Evolutionary conservation across 768 basidiomycete genomes (phyloP), one percentile per base, ranked within the genome.

Genomic region (Daedaleopsis sinensis): DNA sequence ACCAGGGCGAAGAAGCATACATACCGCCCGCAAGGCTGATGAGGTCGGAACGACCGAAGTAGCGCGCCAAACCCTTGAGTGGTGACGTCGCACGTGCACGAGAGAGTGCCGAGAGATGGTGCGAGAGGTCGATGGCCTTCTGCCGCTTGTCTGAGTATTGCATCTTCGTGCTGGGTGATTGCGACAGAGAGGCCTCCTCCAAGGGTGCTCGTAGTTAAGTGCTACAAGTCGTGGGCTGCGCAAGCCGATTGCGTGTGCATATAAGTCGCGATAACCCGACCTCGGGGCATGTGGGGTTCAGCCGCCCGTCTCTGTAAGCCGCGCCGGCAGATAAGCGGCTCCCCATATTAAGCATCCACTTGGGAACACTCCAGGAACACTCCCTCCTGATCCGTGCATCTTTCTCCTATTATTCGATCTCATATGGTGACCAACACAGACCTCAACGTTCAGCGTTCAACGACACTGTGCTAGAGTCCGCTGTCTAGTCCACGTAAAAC

Each of bases 11-110:
- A 36, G 51, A 42, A 18, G 39, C 39, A 5, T 38, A 38, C 78
- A 61, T 50, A 85, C 91, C 91, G 68, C 90, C 90, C n/a, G 89
- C 88, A 62, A 93, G 75, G 52, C 71, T 75, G 53, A 91, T 81
- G 9, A 86, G 62, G 11, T 84, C 85, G 18, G 84, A 82, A 43
- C 75, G 76, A 2, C 74, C 75, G 61, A 80, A 76, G 71, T 88
- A 90, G 72, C 84, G 84, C 67, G 84, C 81, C 32, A 57, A 91
- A 44, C 80, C 82, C 72, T 93, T 93, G 57, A 93, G 75, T 0
- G 89, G 86, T 43, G 84, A 87, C 2, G 74, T 61, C 32, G 67
- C 52, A 47, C 89, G 77, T 32, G 80, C 77, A 57, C 76, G 79
- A 3, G 88, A 72, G 19, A 87, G 39, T 3, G 73, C 69, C n/a